Evolutionary conservation across 2,329 filamentous ascomycete genomes (phyloP).

Genomic region (Leptosphaerulina australis): DNA sequence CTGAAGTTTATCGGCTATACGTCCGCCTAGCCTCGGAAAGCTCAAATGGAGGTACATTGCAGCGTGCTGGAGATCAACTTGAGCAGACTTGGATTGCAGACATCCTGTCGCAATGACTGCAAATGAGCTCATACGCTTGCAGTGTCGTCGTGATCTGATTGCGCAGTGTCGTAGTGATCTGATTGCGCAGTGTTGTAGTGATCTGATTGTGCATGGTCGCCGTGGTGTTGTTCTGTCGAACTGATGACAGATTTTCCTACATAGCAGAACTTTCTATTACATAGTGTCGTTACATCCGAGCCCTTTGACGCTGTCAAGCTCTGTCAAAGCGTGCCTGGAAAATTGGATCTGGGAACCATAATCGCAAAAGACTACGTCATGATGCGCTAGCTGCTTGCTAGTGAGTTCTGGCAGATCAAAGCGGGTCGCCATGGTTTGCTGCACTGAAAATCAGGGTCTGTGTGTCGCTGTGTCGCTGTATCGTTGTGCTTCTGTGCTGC

Average conservation of each 20-base stretch:
- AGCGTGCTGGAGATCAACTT: not conserved
- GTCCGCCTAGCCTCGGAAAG: slow-evolving; percentile 9
- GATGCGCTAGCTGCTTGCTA: slow-evolving; percentile 1
- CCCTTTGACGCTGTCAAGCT: not conserved
- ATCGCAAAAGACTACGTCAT: slow-evolving; percentile 9
- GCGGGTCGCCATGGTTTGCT: slow-evolving; percentile 18
- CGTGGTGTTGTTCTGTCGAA: too few species aligned
- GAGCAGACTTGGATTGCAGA: not conserved
- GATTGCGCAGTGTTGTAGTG: not conserved
- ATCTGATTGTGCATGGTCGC: not conserved
- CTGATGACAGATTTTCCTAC: too few species aligned
- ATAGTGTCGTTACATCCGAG: not conserved
- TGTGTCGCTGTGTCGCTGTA: slow-evolving; percentile 10
- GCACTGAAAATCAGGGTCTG: slow-evolving; percentile 15
- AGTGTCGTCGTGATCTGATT: not conserved
- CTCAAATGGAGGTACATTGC: slow-evolving; percentile 9
- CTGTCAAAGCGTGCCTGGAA: slow-evolving; percentile 10
- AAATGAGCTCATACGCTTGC: not conserved
- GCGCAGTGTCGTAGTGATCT: too few species aligned
- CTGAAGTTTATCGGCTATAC: slow-evolving; percentile 8
- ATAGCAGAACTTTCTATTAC: too few species aligned
- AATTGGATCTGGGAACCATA: slow-evolving; percentile 9
- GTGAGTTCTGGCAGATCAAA: slow-evolving; percentile 16
- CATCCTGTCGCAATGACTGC: not conserved
- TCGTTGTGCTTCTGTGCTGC: too few species aligned